Evolutionary conservation across 352 stramenopile species (phyloP).

Genomic region (Salisapilia sapeloensis): DNA sequence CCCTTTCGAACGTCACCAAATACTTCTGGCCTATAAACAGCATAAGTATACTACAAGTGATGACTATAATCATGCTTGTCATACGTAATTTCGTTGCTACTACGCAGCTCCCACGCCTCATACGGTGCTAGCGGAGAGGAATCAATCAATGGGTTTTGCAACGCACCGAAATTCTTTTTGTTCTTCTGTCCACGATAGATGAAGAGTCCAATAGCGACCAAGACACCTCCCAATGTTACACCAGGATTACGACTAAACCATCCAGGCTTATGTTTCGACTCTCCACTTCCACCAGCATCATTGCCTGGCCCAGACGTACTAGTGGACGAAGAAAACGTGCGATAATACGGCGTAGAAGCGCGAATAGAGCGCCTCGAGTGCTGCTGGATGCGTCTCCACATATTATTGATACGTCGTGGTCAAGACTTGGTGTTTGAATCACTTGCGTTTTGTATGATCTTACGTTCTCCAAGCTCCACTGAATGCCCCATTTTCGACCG

Average conservation of each 20-base stretch:
- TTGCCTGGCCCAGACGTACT: no score
- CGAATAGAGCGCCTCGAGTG: no score
- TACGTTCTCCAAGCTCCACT: no score
- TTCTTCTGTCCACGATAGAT: conserved; percentile 52
- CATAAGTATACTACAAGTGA: neutral
- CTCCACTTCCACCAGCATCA: no score
- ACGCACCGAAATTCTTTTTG: conserved; percentile 66
- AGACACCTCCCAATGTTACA: conserved; percentile 48
- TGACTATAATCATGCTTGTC: neutral
- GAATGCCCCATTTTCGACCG: no score
- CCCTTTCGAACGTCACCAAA: conserved; percentile 32
- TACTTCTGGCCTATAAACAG: conserved; percentile 15
- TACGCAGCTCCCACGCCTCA: conserved; percentile 72
- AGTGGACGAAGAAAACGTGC: no score
- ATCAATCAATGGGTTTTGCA: conserved; percentile 60
- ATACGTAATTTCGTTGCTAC: conserved; percentile 66
- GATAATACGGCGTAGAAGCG: no score
- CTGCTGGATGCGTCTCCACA: no score
- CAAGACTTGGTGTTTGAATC: no score
- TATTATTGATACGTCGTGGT: no score
- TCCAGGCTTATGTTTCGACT: conserved; percentile 65
- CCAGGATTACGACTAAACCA: conserved; percentile 77
- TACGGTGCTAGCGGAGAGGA: conserved; percentile 64
- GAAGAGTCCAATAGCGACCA: conserved; percentile 47
- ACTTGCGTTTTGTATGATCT: no score